These are phyloP conservation scores for Oryza meridionalis DNA, from an alignment of 176 grass and related monocot genomes.

Conservation along the genomic window DNA sequence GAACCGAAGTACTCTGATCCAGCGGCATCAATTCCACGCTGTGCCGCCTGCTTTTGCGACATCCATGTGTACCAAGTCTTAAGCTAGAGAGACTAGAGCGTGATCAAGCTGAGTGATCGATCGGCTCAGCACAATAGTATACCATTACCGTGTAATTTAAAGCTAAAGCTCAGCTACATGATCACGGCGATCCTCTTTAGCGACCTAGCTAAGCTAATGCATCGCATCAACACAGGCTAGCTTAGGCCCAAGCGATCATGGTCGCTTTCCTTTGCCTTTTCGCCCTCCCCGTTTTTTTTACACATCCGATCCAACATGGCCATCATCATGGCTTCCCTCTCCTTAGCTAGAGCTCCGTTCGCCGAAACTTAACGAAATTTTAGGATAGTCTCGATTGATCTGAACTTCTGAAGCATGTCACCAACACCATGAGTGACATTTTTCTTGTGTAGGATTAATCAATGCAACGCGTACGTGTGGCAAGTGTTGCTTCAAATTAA, in stretches of 20 bases:
- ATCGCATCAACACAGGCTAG: not conserved
- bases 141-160: not conserved
- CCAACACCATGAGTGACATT: not conserved
- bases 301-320: conserved; percentile 23
- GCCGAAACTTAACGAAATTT: not conserved
- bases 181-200: conserved; percentile 38
- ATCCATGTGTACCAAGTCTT: not conserved
- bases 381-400: not conserved
- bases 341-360: not conserved
- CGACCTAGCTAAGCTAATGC: not conserved
- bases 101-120: not conserved
- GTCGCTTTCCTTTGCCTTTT: conserved; percentile 42
- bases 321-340: conserved; percentile 43
- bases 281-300: not conserved
- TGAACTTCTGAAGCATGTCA: not conserved
- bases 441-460: not conserved
- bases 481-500: not conserved
- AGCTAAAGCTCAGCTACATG: conserved; percentile 41
- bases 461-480: not conserved
- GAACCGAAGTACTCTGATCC: not conserved
- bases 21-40: conserved; percentile 25
- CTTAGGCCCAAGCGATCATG: conserved; percentile 43
- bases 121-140: not conserved
- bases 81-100: conserved; percentile 2
- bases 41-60: conserved; percentile 50